Base-by-base conservation (phyloP, 345 rosid species). In the Citrus reticulata region DNA sequence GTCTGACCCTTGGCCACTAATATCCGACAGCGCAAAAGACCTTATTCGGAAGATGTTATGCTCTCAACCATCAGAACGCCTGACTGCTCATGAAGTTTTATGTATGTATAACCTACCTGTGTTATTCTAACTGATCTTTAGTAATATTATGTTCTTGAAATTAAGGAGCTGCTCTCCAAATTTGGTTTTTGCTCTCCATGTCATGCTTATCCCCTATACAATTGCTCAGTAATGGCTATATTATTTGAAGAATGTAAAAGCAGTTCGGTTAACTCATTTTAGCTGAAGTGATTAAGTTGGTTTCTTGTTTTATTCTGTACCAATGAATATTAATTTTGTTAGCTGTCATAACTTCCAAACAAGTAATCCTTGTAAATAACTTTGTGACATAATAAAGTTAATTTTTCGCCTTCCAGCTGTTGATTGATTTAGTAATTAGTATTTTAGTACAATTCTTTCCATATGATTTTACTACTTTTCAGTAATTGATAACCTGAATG, bases 1-100 rank as follows among this genome's bases (percentile, higher is more conserved):
- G 35, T 93, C 98, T 40, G 97, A 95, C 49, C 99, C 99, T 2
- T 95, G 99, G 99, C 99, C 99, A 27, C 74, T 92, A 64, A 93
- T 95, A 84, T 93, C 99, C 34, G 92, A 90, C 73, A 93, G 97
- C 73, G 98, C 91, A 13, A 94, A 96, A 83, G 97, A 92, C 84
- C 90, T 96, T 70, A 92, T 96, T 77, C 86, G 86, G 37, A 87
- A 82, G 91, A 95, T 95, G 97, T 86, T 95, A 65, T 92, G 97
- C 81, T 86, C 92, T 83, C 84, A 68, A 78, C 97, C 97, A 73
- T 86, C 92, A 49, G 91, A 89, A 9, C 95, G 99, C 58, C 82
- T 92, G 83, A 92, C 99, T 61, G 99, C 99, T 77, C 99, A 95
- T 82, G 91, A 95, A 89, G 99, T 95, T 64, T 80, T 95, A 86